Evolutionary conservation across 2,329 filamentous ascomycete genomes (phyloP).

Genomic region (Xylaria digitata): DNA sequence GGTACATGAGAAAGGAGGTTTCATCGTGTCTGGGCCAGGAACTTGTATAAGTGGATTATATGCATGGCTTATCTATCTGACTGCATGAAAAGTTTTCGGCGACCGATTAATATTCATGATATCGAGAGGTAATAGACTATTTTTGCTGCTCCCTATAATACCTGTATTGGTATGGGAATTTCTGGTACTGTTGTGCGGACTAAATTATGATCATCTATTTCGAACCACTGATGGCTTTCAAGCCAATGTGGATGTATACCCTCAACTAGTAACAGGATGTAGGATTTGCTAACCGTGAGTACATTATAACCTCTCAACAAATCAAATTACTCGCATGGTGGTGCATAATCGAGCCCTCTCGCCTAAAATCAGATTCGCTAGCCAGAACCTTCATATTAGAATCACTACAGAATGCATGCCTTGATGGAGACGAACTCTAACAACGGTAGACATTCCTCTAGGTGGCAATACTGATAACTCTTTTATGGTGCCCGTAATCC

Average conservation of each 20-base stretch:
- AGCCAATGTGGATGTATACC: too few relatives aligned
- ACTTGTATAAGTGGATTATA: background rate
- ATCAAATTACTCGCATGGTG: too few relatives aligned
- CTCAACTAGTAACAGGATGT: too few relatives aligned
- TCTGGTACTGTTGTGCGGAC: background rate
- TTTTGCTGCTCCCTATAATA: background rate
- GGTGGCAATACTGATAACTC: background rate
- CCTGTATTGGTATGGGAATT: background rate
- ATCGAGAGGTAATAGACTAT: background rate
- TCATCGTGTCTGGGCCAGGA: background rate
- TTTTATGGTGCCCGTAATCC: background rate
- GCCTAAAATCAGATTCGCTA: too few relatives aligned
- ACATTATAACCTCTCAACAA: too few relatives aligned
- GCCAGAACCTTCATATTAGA: too few relatives aligned
- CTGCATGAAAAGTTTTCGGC: constrained; percentile 27
- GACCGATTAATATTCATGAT: background rate
- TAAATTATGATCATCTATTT: background rate
- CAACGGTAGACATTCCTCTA: background rate
- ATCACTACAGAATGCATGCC: too few relatives aligned
- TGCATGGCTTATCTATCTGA: constrained; percentile 25
- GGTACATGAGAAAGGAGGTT: background rate
- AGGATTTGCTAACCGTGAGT: too few relatives aligned
- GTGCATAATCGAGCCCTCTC: too few relatives aligned
- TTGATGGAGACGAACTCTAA: too few relatives aligned
- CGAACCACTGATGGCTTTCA: background rate